Evolutionary conservation across 208 protist genomes (phyloP), one percentile per base, ranked within the genome.

Genomic region (Polymyxa betae): DNA sequence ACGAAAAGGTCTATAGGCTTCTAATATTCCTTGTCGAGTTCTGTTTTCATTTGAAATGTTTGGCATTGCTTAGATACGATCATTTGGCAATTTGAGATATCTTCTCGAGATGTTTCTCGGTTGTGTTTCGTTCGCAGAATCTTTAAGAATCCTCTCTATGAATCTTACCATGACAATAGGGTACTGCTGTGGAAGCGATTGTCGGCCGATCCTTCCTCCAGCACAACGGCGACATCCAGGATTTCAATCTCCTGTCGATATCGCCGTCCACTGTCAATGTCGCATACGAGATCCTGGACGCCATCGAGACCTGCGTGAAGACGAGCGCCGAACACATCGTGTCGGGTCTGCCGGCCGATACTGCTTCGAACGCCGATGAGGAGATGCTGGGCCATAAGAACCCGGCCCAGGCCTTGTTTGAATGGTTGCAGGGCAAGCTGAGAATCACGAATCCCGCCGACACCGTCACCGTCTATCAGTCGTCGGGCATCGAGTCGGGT

Each of bases 271-370:
- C 35, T 5, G n/a, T n/a, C 5, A 82, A 5, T 20, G 35, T 82
- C n/a, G 40, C 16, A 43, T 82, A 82, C n/a, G 72, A 82, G 72
- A 82, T 82, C n/a, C n/a, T 82, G n/a, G 72, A 82, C 72, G 72
- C 72, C 72, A 82, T 82, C 72, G 72, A 82, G n/a, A n/a, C 10
- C 5, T 20, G 35, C 5, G 72, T 82, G 16, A 66, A 16, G 54
- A 82, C 12, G 35, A 82, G 72, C n/a, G n/a, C 5, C n/a, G 12
- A 5, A 20, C n/a, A 35, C 35, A 82, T 35, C 16, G 35, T n/a
- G 5, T 5, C n/a, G 5, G 35, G 35, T 20, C 16, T 40, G 16
- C 5, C 16, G 35, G n/a, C n/a, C 12, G n/a, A 5, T 35, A 38
- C 40, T 43, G 72, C 72, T 43, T 5, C 16, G 5, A 43, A 43